Evolutionary conservation across 306 rosid genomes (phyloP).

Genomic region (Casuarina equisetifolia): DNA sequence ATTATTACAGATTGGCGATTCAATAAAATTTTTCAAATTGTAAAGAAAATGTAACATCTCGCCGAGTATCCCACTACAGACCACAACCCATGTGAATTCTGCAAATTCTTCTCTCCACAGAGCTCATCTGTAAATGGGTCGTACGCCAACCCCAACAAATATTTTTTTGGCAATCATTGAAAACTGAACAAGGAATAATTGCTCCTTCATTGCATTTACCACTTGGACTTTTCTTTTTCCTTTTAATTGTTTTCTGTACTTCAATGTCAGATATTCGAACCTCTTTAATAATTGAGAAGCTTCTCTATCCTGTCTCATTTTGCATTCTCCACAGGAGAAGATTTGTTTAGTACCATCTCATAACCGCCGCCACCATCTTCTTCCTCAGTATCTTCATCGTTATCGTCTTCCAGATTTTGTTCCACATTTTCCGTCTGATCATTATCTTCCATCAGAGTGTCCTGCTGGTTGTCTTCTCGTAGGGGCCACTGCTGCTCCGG

Average conservation of each 20-base stretch:
- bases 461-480: conserved; percentile 20
- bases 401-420: conserved; percentile 28
- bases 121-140: not conserved
- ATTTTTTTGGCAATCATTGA: not conserved
- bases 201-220: not conserved
- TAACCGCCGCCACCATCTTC: conserved; percentile 42
- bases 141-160: not conserved
- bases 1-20: not conserved
- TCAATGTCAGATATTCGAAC: too few species aligned
- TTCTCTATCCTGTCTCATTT: conserved; percentile 53
- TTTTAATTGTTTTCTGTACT: too few species aligned
- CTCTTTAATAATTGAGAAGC: not conserved
- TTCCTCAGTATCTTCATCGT: conserved; percentile 39
- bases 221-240: not conserved
- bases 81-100: not conserved
- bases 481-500: conserved; percentile 84
- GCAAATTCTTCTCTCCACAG: not conserved
- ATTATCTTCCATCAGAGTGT: conserved; percentile 15
- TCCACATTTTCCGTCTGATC: conserved; percentile 27
- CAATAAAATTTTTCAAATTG: not conserved
- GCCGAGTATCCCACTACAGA: not conserved
- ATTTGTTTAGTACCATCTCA: conserved; percentile 52
- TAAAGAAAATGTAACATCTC: not conserved
- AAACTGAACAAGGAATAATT: not conserved
- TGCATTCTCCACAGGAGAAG: conserved; percentile 51